These are phyloP conservation scores for Aschersonia sp. DNA, from an alignment of 2,329 filamentous ascomycete species.

Conservation along the genomic window DNA sequence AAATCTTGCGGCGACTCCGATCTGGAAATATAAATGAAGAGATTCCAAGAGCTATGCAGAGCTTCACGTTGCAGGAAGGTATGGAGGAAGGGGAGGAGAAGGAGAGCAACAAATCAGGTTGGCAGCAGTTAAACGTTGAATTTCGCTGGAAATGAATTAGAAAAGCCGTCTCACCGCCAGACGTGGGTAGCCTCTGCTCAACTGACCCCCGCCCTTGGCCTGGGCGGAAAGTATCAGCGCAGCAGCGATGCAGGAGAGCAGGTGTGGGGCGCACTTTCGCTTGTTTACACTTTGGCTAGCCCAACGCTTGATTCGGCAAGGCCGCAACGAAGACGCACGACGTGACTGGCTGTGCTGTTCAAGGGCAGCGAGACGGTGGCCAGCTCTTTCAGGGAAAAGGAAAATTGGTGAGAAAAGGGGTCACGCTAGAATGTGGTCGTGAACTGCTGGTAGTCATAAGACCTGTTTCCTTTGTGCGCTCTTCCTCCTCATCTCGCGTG, in stretches of 20 bases:
- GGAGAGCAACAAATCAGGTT: constrained; percentile 7
- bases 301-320: constrained; percentile 15
- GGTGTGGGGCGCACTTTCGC: constrained; percentile 15
- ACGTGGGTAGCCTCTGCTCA: not conserved
- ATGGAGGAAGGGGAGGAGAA: constrained; percentile 12
- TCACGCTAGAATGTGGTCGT: not conserved
- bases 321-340: constrained; percentile 5
- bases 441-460: too few species aligned
- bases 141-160: constrained; percentile 11
- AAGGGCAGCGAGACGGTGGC: not conserved
- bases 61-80: constrained; percentile 17
- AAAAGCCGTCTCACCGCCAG: constrained; percentile 14
- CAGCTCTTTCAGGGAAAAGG: not conserved
- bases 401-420: not conserved
- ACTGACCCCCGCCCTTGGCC: too few species aligned
- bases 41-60: constrained; percentile 17
- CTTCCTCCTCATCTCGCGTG: too few species aligned
- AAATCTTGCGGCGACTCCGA: constrained; percentile 1
- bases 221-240: too few species aligned
- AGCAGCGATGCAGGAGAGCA: constrained; percentile 1
- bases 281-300: constrained; percentile 19
- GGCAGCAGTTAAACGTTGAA: constrained; percentile 9
- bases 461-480: too few species aligned
- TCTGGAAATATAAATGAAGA: constrained; percentile 4
- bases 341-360: not conserved